Conservation (phyloP, 768 basidiomycete species). For the Sistotremastrum niveocremeum region DNA sequence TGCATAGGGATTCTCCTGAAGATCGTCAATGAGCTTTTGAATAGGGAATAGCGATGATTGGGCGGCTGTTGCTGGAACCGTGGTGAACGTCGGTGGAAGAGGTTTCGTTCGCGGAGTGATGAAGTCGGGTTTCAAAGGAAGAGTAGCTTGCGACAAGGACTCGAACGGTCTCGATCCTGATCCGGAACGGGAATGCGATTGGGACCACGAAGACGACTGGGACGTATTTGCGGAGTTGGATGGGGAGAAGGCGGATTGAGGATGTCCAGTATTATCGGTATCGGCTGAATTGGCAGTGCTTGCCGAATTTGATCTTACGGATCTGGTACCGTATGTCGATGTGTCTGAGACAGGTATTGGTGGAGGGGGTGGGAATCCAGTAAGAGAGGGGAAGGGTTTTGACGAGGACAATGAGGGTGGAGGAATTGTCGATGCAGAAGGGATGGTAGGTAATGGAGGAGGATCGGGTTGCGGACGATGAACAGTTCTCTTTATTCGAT, state of each 20-base stretch:
- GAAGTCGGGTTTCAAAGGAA: neutral
- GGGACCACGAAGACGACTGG: constrained; percentile 21
- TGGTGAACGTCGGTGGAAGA: constrained; percentile 23
- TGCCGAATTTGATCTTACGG: neutral
- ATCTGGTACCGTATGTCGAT: neutral
- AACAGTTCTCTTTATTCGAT: constrained; percentile 14
- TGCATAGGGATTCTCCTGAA: constrained; percentile 41
- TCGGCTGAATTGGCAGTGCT: neutral
- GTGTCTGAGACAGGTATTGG: neutral
- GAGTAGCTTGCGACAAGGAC: constrained; percentile 7
- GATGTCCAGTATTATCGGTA: neutral
- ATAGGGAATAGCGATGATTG: constrained; percentile 22
- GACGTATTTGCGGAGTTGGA: neutral
- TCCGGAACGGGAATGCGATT: constrained; percentile 14
- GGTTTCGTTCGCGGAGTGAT: constrained; percentile 1
- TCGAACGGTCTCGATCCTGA: constrained; percentile 12
- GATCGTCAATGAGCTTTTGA: constrained; percentile 20
- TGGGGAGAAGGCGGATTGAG: neutral
- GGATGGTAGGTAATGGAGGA: neutral
- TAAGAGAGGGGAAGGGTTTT: neutral
- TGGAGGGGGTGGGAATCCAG: neutral
- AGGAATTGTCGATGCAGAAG: neutral
- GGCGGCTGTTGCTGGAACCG: constrained; percentile 20
- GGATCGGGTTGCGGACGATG: constrained; percentile 5
- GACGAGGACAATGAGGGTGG: neutral